A percentile compares a stretch with the other conserved stretches of the same genome.
Evolutionary conservation across 2,329 filamentous ascomycete genomes (phyloP).

Genomic region (Aureobasidium leucospermi): DNA sequence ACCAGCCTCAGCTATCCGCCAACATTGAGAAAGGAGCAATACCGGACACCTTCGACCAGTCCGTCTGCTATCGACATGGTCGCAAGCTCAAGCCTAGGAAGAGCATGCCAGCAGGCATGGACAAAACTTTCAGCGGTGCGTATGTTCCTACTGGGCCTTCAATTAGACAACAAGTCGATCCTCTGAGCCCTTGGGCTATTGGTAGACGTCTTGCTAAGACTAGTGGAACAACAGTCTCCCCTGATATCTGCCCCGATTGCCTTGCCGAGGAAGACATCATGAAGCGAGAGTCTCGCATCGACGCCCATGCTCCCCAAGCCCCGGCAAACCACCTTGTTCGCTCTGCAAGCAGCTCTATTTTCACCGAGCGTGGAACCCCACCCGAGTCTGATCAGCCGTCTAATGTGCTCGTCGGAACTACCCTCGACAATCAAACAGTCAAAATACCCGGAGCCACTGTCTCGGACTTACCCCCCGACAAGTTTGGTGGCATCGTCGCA

Average conservation of each 20-base stretch:
- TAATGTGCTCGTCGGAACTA: slow-evolving; percentile 15
- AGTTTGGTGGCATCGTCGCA: slow-evolving; percentile 21
- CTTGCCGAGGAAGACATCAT: slow-evolving; percentile 24
- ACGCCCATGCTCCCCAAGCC: not conserved
- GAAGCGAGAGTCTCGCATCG: slow-evolving; percentile 17
- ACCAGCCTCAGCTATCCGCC: not conserved
- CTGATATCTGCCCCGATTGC: slow-evolving; percentile 25
- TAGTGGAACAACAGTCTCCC: slow-evolving; percentile 18
- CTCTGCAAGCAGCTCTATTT: slow-evolving; percentile 13
- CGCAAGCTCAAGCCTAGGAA: slow-evolving; percentile 18
- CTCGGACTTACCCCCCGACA: slow-evolving; percentile 12
- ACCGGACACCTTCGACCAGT: not conserved
- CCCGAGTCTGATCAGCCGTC: slow-evolving; percentile 3
- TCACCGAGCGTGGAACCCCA: slow-evolving; percentile 13
- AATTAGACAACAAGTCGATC: slow-evolving; percentile 22
- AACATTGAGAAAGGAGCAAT: not conserved
- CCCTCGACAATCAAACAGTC: slow-evolving; percentile 15
- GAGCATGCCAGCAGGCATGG: slow-evolving; percentile 22
- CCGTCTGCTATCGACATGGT: slow-evolving; percentile 26
- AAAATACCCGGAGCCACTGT: slow-evolving; percentile 15
- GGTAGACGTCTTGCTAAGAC: slow-evolving; percentile 17
- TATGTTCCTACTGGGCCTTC: slow-evolving; percentile 23
- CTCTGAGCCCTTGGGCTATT: slow-evolving; percentile 25
- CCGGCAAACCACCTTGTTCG: not conserved
- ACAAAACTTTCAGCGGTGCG: slow-evolving; percentile 23